Evolutionary conservation across 352 stramenopile species (phyloP), one percentile per base, ranked within the genome.

Genomic region (Stramenopiles sp.): DNA sequence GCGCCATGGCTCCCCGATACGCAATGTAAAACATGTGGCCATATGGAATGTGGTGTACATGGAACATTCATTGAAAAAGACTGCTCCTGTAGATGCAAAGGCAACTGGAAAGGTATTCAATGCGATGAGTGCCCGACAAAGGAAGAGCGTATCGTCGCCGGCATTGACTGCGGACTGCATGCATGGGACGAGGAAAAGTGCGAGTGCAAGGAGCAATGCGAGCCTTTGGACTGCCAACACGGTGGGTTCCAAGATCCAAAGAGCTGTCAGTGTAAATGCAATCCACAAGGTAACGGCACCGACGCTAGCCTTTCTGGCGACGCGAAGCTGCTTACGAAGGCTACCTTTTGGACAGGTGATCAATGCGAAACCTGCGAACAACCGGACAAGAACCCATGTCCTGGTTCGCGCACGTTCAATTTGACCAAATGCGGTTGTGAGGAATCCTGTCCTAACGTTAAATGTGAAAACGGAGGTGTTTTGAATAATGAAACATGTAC

Each of bases 391-490:
- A 39, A 44, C n/a, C 30, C 27, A 30, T 81, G 76, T 27, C 76
- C 76, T 27, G n/a, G n/a, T 7, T 30, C 30, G 14, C 76, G 71
- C 76, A 44, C 30, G 7, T 81, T 81, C 14, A 44, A 81, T 67
- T 30, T 67, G 7, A 31, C 27, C 1, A 67, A 39, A 29, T 81
- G 76, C 29, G 76, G n/a, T 44, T 81, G 76, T 27, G n/a, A 44
- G 76, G 32, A 39, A 30, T 39, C 30, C 4, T 81, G 76, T 27
- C 76, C 76, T 14, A 7, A 39, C 7, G 29, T 30, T 67, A 81
- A 76, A 67, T 81, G 76, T 67, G n/a, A 81, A 67, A 81, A 81
- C 32, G 76, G 76, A 14, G 76, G 76, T 32, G 30, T 67, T 27
- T 67, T 67, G 76, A 67, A 30, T 7, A 67, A 39, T 7, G n/a